Percentiles rank a stretch among this genome's conserved stretches.
These are phyloP conservation scores for Aspergillus pseudonomiae DNA, from an alignment of 2,329 filamentous ascomycete species.

Conservation along the genomic window DNA sequence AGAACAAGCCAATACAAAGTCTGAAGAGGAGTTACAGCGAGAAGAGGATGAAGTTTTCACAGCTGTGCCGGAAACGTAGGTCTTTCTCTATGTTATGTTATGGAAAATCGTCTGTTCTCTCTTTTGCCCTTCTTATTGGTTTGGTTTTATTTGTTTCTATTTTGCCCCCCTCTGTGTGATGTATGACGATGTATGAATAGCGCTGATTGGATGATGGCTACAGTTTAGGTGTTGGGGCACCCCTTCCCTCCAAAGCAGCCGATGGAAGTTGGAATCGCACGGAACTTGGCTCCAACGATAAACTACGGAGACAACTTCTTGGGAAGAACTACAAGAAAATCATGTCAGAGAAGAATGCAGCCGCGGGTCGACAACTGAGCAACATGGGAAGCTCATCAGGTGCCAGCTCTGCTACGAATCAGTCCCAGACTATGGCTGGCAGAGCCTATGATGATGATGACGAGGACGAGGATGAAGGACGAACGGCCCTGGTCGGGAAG, in stretches of 20 bases:
- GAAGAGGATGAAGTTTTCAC: slow-evolving; percentile 60
- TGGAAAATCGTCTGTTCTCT: too few species aligned
- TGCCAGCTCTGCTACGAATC: neutral
- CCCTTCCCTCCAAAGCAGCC: slow-evolving; percentile 45
- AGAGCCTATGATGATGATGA: slow-evolving; percentile 25
- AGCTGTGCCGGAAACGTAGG: slow-evolving; percentile 57
- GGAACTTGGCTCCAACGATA: slow-evolving; percentile 47
- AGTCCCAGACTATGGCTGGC: neutral
- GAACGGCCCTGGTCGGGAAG: slow-evolving; percentile 42
- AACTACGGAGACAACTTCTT: slow-evolving; percentile 49
- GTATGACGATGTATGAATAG: neutral
- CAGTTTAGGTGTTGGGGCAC: slow-evolving; percentile 54
- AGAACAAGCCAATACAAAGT: slow-evolving; percentile 41
- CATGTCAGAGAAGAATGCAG: slow-evolving; percentile 47
- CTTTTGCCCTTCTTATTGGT: too few species aligned
- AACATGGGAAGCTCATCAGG: neutral
- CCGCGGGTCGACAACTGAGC: slow-evolving; percentile 26
- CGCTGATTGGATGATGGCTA: neutral
- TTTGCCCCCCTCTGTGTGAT: neutral
- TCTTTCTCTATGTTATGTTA: slow-evolving; percentile 4
- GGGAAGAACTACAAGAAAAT: slow-evolving; percentile 45
- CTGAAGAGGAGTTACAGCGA: slow-evolving; percentile 49
- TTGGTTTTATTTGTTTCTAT: neutral
- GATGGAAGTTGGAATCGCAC: slow-evolving; percentile 45
- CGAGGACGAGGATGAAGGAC: slow-evolving; percentile 47